Conservation (phyloP, 352 stramenopile genomes). For the Phytophthora hibernalis region DNA sequence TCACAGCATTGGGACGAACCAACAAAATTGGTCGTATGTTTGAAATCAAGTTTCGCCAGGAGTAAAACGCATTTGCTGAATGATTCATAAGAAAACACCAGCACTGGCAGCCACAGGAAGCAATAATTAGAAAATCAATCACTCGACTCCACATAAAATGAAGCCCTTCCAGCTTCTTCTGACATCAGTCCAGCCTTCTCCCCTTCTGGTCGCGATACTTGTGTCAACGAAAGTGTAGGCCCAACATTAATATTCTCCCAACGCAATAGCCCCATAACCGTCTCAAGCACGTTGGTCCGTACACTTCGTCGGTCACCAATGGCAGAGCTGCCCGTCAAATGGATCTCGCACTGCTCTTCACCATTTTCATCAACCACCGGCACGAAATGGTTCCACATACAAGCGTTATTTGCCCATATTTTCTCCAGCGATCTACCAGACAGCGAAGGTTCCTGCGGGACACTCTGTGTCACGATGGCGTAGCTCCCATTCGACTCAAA, state of each 20-base stretch:
- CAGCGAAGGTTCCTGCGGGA: constrained; percentile 21
- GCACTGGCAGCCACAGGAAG: neutral
- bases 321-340: constrained; percentile 44
- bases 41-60: too few relatives aligned
- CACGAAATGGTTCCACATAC: constrained; percentile 50
- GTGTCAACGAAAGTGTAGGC: constrained; percentile 40
- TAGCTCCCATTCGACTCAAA: constrained; percentile 49
- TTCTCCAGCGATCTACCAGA: constrained; percentile 14
- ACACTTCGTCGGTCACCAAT: constrained; percentile 39
- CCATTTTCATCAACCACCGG: constrained; percentile 33
- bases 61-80: too few relatives aligned
- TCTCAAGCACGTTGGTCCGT: constrained; percentile 56
- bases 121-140: constrained; percentile 5
- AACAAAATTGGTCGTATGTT: too few relatives aligned
- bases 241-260: constrained; percentile 68
- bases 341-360: constrained; percentile 48
- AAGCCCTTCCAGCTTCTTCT: constrained; percentile 2
- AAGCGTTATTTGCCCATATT: constrained; percentile 50
- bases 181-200: neutral
- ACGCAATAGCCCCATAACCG: constrained; percentile 57
- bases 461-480: constrained; percentile 45
- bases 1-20: too few relatives aligned
- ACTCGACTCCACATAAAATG: neutral
- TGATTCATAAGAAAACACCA: too few relatives aligned
- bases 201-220: constrained; percentile 1